Evolutionary conservation across 495 filamentous ascomycete genomes (phyloP), one percentile per base, ranked within the genome.

Genomic region (Bathelium albidoporum): DNA sequence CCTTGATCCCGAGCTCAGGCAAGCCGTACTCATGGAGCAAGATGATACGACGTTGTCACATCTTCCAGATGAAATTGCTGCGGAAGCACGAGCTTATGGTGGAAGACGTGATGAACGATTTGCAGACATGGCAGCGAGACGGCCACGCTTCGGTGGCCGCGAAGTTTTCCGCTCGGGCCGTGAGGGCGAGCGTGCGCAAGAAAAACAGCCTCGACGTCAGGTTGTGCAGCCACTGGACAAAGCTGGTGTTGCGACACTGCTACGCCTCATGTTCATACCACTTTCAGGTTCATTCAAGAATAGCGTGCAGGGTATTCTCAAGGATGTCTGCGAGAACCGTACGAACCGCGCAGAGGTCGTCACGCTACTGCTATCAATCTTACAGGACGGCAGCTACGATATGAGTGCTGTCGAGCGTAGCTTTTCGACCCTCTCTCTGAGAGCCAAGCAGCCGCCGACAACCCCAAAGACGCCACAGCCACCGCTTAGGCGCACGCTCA

Each of bases 201-300:
- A 85, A 73, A 95, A 95, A 74, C 81, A 84, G 28, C 66, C 87
- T 66, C 83, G 90, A 62, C 85, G 86, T 69, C 87, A 89, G 26
- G 87, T 90, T 59, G 86, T 96, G 32, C 94, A 99, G 74, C 95
- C 97, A 87, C 83, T 97, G 4, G 95, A 99, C 75, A 97, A 95
- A 72, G 82, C 91, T 61, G 94, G 94, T 29, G 85, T 99, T 72
- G 94, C 95, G 26, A 97, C 94, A 12, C 76, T 99, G 9, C 82
- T 99, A 36, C 89, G 94, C 18, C 80, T 99, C 14, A 96, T 99
- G 93, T 99, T 99, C 72, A 87, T 97, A 65, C 87, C 89, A 49
- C 89, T 95, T 65, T 88, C 91, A 61, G 89, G 88, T 34, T 91
- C 85, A 63, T 87, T 89, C 39, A 88, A 90, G 64, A 83, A 82